Evolutionary conservation across 148 eudicot genomes (phyloP).

Genomic region (Limonium bicolor): DNA sequence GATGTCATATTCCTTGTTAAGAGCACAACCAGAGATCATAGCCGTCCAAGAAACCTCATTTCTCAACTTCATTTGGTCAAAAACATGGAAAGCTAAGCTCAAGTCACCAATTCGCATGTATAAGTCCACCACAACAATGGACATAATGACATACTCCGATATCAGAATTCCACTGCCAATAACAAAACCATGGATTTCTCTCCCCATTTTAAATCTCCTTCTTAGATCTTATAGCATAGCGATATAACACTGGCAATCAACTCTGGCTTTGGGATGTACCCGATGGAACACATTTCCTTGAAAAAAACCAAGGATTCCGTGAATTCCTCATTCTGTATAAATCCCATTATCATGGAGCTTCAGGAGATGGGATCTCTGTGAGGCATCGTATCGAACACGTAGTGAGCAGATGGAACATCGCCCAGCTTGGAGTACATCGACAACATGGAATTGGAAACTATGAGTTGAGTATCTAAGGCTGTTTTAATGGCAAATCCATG

Average conservation of each 20-base stretch:
- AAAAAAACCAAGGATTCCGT: conserved; percentile 17
- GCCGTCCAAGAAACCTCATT: conserved; percentile 55
- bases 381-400: conserved; percentile 36
- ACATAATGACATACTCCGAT: conserved; percentile 15
- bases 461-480: conserved; percentile 14
- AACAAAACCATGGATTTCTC: conserved; percentile 27
- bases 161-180: conserved; percentile 20
- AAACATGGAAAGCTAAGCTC: conserved; percentile 20
- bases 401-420: conserved; percentile 10
- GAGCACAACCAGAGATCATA: conserved; percentile 27
- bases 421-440: conserved; percentile 27
- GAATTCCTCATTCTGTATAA: conserved; percentile 20
- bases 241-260: conserved; percentile 28
- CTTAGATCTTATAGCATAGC: conserved; percentile 4
- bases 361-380: conserved; percentile 25
- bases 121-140: conserved; percentile 28
- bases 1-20: conserved; percentile 10
- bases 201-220: conserved; percentile 17
- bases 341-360: conserved; percentile 34
- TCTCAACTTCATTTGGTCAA: conserved; percentile 19
- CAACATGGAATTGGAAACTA: conserved; percentile 30
- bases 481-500: conserved; percentile 23
- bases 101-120: conserved; percentile 21
- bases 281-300: conserved; percentile 20
- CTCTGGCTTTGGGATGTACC: conserved; percentile 31